A percentile compares a stretch with the other conserved stretches of the same genome.
These are phyloP conservation scores for Leucoagaricus sp. DNA, from an alignment of 1,284 basidiomycete genomes.

Conservation along the genomic window DNA sequence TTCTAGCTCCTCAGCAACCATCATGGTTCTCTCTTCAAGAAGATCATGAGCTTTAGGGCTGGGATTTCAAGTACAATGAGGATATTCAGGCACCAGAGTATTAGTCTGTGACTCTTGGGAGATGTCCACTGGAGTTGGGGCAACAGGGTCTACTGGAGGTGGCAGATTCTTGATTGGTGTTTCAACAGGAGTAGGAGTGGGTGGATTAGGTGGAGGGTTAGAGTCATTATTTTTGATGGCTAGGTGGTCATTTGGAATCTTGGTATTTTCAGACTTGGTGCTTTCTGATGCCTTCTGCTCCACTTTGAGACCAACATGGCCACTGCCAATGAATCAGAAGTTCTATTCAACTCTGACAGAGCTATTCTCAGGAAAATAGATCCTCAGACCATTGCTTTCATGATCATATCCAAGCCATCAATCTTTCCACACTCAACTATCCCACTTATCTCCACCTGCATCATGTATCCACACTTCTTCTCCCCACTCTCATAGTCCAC, in stretches of 20 bases:
- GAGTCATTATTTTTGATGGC: no score
- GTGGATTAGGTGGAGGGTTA: no score
- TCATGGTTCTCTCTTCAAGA: not conserved
- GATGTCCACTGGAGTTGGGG: no score
- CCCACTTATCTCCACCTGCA: not conserved
- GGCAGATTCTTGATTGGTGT: no score
- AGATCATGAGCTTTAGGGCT: not conserved
- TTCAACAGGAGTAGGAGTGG: no score
- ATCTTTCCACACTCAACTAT: slow-evolving; percentile 14
- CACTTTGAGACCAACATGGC: not conserved
- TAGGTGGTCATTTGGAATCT: not conserved
- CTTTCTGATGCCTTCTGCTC: not conserved
- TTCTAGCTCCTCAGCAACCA: not conserved
- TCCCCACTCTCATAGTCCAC: not conserved
- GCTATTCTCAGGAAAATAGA: slow-evolving; percentile 31
- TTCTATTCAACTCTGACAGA: slow-evolving; percentile 29
- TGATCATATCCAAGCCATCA: slow-evolving; percentile 32
- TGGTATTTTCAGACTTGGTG: no score
- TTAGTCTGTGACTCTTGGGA: no score
- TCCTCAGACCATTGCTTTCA: slow-evolving; percentile 26
- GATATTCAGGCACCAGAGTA: not conserved
- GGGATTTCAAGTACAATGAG: not conserved
- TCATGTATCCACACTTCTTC: not conserved
- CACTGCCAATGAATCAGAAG: slow-evolving; percentile 21
- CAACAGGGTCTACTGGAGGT: no score